Evolutionary conservation across 345 rosid species (phyloP), one percentile per base, ranked within the genome.

Genomic region (Angophora floribunda): DNA sequence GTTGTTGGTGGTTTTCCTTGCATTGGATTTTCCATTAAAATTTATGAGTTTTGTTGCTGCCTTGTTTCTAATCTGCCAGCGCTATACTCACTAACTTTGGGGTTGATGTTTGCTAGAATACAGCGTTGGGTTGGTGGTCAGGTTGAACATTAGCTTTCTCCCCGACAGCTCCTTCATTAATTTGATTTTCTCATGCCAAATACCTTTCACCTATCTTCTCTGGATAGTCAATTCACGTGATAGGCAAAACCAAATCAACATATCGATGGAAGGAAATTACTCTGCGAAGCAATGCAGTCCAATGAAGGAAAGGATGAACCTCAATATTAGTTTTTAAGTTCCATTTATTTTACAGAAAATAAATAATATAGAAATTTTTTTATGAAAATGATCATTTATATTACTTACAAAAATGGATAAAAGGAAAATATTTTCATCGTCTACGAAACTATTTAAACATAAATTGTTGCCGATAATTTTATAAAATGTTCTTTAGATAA

Each of bases 361-460:
- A 21, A 55, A 22, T 55, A 11, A 55, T 55, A 21, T 55, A 22
- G 22, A 55, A 53, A 21, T 21, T 21, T 0, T 55, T 1, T 5
- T 55, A 1, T 36, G 41, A 55, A 55, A 53, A 55, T 21, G 9
- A 2, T 22, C 0, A 0, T 1, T 55, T 22, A 0, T 55, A 9
- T 55, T 55, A 4, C 61, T 55, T 55, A 55, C 61, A 21, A 9
- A 55, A 8, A 22, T 55, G 28, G 24, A 55, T 9, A 22, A 55
- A 55, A 9, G 41, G 4, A 55, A 22, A 0, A 3, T 22, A 21
- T 55, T 55, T 55, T 55, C 2, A 55, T 55, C 24, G 5, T 55
- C 28, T 21, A 55, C 9, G 12, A 55, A 22, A 55, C 41, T 36
- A 36, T 36, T 36, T 36, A 36, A 36, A 36, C 4, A 36, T 36